These are phyloP conservation scores for Ustilago lituana DNA, from an alignment of 1,284 basidiomycete species.

Conservation along the genomic window DNA sequence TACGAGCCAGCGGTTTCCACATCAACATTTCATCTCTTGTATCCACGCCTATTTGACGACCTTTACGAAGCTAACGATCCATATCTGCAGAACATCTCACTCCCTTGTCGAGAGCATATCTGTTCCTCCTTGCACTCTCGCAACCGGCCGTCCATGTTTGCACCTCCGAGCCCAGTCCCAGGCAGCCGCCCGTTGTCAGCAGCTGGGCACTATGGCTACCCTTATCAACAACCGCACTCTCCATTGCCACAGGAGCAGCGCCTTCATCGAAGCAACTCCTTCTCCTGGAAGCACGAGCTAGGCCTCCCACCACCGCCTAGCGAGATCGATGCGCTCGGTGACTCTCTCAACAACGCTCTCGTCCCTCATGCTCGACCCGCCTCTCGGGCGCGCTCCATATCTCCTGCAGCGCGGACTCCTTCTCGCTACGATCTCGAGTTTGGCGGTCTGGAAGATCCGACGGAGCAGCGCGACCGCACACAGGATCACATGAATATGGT, in stretches of 20 bases:
- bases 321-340: conserved; percentile 40
- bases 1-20: too few species aligned
- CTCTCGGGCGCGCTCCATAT: conserved; percentile 25
- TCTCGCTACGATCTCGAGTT: conserved; percentile 46
- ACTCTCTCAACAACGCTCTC: conserved; percentile 33
- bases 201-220: conserved; percentile 19
- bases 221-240: conserved; percentile 22
- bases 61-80: too few species aligned
- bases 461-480: conserved; percentile 30
- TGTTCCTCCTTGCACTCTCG: neutral
- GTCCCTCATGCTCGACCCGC: conserved; percentile 14
- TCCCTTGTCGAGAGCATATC: too few species aligned
- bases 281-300: conserved; percentile 49
- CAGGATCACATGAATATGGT: conserved; percentile 58
- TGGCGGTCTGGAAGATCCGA: conserved; percentile 30
- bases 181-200: conserved; percentile 41
- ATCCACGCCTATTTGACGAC: too few species aligned
- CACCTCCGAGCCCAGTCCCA: conserved; percentile 31
- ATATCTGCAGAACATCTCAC: too few species aligned
- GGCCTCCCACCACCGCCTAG: conserved; percentile 56
- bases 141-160: conserved; percentile 34
- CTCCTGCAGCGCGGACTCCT: conserved; percentile 19
- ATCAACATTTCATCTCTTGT: too few species aligned
- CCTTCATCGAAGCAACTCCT: conserved; percentile 29
- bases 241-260: conserved; percentile 14